Conservation (phyloP, 2,329 filamentous ascomycete species). For the Colletotrichum sp. region DNA sequence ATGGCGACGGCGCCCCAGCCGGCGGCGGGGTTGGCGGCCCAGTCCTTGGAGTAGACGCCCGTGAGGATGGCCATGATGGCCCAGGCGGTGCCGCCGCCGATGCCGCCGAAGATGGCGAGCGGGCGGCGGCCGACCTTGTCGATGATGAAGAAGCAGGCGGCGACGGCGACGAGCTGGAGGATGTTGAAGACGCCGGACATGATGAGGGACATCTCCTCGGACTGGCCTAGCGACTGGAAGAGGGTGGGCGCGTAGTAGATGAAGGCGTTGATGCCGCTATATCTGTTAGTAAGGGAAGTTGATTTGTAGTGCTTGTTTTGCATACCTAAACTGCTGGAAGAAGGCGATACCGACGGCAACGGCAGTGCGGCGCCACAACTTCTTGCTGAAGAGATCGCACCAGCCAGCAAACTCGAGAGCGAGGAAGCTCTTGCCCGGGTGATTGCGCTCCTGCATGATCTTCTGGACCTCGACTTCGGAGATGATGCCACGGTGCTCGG, state of each 20-base stretch:
- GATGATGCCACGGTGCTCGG: constrained; percentile 54
- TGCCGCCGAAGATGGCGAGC: constrained; percentile 32
- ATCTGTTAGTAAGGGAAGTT: not conserved
- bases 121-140: constrained; percentile 44
- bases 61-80: constrained; percentile 8
- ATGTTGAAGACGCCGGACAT: constrained; percentile 40
- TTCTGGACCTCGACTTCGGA: constrained; percentile 52
- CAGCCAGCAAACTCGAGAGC: constrained; percentile 50
- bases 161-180: constrained; percentile 33
- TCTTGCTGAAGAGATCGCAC: constrained; percentile 50
- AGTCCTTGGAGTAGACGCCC: constrained; percentile 1
- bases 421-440: constrained; percentile 34
- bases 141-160: constrained; percentile 37
- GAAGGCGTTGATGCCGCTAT: constrained; percentile 26
- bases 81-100: constrained; percentile 25
- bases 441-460: constrained; percentile 40
- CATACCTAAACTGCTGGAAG: constrained; percentile 25
- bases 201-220: constrained; percentile 31
- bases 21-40: not conserved
- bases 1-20: constrained; percentile 14
- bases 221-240: constrained; percentile 31
- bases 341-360: constrained; percentile 37
- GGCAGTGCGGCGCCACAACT: constrained; percentile 45
- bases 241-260: constrained; percentile 32
- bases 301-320: rapidly evolving